Percentiles rank a stretch among this genome's conserved stretches.
phyloP scores from a whole-genome alignment of 2,329 filamentous ascomycete species.

The Ustilaginoidea virens region DNA sequence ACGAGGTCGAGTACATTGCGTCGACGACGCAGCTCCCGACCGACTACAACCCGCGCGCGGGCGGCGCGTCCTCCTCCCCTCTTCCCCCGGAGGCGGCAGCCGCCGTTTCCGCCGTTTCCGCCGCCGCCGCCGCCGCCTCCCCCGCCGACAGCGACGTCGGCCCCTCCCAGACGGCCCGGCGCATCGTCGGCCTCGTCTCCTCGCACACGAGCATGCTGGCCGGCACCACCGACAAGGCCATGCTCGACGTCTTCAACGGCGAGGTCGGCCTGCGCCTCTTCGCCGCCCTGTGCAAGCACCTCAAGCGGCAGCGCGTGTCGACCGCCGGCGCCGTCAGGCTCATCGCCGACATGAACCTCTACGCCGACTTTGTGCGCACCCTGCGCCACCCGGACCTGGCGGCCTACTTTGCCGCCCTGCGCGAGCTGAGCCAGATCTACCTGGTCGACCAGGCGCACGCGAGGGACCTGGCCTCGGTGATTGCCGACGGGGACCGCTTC shows the following conservation, averaged over 20 bases:
- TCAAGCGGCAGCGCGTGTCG: conserved; percentile 88
- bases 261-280: conserved; percentile 92
- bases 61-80: no score
- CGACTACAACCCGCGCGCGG: conserved; percentile 85
- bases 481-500: conserved; percentile 82
- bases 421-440: conserved; percentile 90
- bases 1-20: conserved; percentile 91
- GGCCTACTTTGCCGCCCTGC: conserved; percentile 79
- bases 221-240: conserved; percentile 92
- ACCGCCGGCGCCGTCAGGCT: conserved; percentile 80
- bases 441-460: conserved; percentile 72
- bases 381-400: conserved; percentile 72
- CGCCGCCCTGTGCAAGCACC: conserved; percentile 83
- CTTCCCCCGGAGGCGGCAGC: conserved; percentile 7
- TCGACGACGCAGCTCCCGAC: conserved; percentile 73
- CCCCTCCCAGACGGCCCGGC: conserved; percentile 62
- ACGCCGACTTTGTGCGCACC: conserved; percentile 69
- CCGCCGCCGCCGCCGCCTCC: conserved; percentile 13
- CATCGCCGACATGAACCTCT: conserved; percentile 93
- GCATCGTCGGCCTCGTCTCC: conserved; percentile 72
- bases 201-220: conserved; percentile 86
- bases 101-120: background rate
- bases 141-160: conserved; percentile 34
- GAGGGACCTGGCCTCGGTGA: conserved; percentile 88
- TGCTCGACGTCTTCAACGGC: conserved; percentile 96